Conservation (phyloP, 306 rosid species). For the Medicago truncatula region DNA sequence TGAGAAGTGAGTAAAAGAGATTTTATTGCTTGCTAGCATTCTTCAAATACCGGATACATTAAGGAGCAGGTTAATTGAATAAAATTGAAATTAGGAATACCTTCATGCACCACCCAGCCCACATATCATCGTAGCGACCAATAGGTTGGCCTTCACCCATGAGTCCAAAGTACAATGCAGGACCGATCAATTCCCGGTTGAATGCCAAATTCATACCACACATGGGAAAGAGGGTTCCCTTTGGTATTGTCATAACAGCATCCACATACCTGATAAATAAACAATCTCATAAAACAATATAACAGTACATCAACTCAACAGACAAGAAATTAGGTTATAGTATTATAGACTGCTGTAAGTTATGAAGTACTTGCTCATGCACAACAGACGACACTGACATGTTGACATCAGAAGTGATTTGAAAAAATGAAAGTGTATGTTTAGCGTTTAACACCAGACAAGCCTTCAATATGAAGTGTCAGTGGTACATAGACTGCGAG, state of each 20-base stretch:
- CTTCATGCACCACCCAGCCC: conserved; percentile 98
- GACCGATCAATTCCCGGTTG: conserved; percentile 81
- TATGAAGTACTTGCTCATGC: not conserved
- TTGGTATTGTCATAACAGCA: conserved; percentile 82
- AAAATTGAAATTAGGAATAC: conserved; percentile 41
- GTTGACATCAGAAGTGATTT: not conserved
- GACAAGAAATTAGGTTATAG: too few relatives aligned
- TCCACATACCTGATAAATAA: conserved; percentile 64
- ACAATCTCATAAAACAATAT: not conserved
- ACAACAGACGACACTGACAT: not conserved
- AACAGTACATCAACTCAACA: not conserved
- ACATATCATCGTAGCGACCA: conserved; percentile 85
- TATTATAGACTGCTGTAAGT: too few relatives aligned
- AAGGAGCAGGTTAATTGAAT: not conserved
- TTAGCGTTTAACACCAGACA: not conserved
- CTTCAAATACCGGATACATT: not conserved
- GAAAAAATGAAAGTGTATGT: not conserved
- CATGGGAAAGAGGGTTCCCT: conserved; percentile 86
- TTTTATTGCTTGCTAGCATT: not conserved
- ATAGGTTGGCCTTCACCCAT: conserved; percentile 92
- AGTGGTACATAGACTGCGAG: not conserved
- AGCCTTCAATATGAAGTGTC: too few relatives aligned
- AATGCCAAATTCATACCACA: conserved; percentile 90
- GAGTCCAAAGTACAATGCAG: conserved; percentile 93
- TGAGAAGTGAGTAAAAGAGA: not conserved